These are phyloP conservation scores for Hemileccinum rubropunctum DNA, from an alignment of 768 basidiomycete genomes.

Conservation along the genomic window DNA sequence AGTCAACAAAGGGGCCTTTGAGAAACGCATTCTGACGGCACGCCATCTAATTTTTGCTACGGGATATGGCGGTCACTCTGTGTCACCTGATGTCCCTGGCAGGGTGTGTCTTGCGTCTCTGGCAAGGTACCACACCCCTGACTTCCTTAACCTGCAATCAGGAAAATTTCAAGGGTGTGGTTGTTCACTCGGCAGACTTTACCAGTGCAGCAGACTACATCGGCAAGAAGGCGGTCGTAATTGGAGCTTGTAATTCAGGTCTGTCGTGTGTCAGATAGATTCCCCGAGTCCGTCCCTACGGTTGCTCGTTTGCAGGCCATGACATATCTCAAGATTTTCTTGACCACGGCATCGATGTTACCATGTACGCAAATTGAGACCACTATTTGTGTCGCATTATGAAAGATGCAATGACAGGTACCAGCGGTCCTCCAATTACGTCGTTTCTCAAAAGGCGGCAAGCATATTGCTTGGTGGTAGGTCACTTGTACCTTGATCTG, in stretches of 20 bases:
- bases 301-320: too few relatives aligned
- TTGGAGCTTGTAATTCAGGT: too few relatives aligned
- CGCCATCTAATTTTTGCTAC: conserved; percentile 53
- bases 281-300: too few relatives aligned
- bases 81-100: conserved; percentile 37
- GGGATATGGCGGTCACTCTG: conserved; percentile 41
- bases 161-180: conserved; percentile 47
- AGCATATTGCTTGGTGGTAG: conserved; percentile 4
- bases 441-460: conserved; percentile 1
- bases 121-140: background rate
- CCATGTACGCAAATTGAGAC: conserved; percentile 5
- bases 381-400: background rate
- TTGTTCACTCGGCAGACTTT: conserved; percentile 47
- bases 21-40: conserved; percentile 34
- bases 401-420: background rate
- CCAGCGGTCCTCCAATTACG: conserved; percentile 4
- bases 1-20: conserved; percentile 28
- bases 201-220: conserved; percentile 41
- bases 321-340: conserved; percentile 36
- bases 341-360: conserved; percentile 20
- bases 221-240: conserved; percentile 62
- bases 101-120: background rate
- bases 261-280: too few relatives aligned
- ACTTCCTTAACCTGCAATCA: conserved; percentile 6
- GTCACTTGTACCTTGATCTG: background rate